Conservation (phyloP, 768 basidiomycete genomes). For the Tylopilus felleus region DNA sequence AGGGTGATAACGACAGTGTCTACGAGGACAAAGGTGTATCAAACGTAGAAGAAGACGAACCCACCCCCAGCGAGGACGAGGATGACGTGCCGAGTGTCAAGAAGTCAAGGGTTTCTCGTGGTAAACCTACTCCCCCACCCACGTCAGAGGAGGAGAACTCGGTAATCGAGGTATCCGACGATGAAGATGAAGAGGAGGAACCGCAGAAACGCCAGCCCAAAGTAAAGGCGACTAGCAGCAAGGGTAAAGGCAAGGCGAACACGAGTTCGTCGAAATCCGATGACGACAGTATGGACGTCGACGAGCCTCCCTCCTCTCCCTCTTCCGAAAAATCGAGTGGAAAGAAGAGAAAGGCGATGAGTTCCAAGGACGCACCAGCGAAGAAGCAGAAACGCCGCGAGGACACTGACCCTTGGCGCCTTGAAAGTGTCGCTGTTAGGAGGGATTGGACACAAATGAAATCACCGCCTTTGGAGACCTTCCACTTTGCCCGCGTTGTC, state of each 20-base stretch:
- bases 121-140: constrained; percentile 28
- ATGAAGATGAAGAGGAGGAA: constrained; percentile 26
- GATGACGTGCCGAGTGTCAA: constrained; percentile 20
- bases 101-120: constrained; percentile 20
- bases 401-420: constrained; percentile 73
- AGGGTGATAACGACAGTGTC: constrained; percentile 23
- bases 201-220: constrained; percentile 30
- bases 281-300: constrained; percentile 56
- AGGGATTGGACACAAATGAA: constrained; percentile 78
- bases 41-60: constrained; percentile 42
- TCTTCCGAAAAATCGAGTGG: constrained; percentile 35
- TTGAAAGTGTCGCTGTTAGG: constrained; percentile 56
- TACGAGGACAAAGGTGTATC: constrained; percentile 29
- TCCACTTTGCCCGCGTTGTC: constrained; percentile 85
- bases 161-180: constrained; percentile 21
- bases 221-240: constrained; percentile 19
- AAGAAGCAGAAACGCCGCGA: constrained; percentile 65
- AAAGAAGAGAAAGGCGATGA: constrained; percentile 44
- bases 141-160: constrained; percentile 33
- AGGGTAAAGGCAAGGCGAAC: constrained; percentile 22
- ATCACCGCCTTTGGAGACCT: constrained; percentile 85
- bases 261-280: constrained; percentile 36
- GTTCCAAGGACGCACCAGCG: constrained; percentile 32
- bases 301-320: constrained; percentile 39
- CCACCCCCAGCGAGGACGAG: constrained; percentile 23